A percentile compares a stretch with the other conserved stretches of the same genome.
Evolutionary conservation across 805 yeast genomes (phyloP).

Genomic region (Grigorovia humatica): DNA sequence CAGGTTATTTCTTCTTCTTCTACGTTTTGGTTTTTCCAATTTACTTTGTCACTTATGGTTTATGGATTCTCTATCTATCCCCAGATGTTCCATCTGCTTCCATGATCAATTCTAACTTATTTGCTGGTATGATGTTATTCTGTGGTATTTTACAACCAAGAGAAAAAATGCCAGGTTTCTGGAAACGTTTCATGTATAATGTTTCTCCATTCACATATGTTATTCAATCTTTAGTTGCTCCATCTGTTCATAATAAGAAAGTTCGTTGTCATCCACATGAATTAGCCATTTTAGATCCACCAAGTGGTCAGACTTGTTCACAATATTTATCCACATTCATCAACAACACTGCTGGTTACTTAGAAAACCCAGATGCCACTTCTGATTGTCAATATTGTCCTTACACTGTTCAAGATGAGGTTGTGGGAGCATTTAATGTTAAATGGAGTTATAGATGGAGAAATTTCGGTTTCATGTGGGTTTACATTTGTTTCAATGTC

Average conservation of each 20-base stretch:
- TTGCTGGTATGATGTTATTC: constrained; percentile 43
- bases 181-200: constrained; percentile 37
- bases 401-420: constrained; percentile 46
- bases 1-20: constrained; percentile 44
- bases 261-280: constrained; percentile 33
- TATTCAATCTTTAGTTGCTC: constrained; percentile 33
- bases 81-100: constrained; percentile 37
- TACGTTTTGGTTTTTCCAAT: constrained; percentile 41
- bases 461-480: constrained; percentile 49
- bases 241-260: constrained; percentile 31
- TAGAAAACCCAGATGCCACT: constrained; percentile 37
- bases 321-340: constrained; percentile 32
- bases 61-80: constrained; percentile 39
- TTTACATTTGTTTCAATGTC: constrained; percentile 33
- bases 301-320: constrained; percentile 41
- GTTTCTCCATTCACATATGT: constrained; percentile 41
- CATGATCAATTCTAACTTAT: constrained; percentile 35
- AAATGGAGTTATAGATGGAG: constrained; percentile 49
- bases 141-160: constrained; percentile 44
- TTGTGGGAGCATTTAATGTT: constrained; percentile 36
- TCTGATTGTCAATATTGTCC: constrained; percentile 52
- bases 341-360: constrained; percentile 34
- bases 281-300: constrained; percentile 32
- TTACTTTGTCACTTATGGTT: constrained; percentile 42
- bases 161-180: constrained; percentile 36